These are phyloP conservation scores for Spirogloea muscicola DNA, from an alignment of 139 green algal genomes.

Conservation along the genomic window DNA sequence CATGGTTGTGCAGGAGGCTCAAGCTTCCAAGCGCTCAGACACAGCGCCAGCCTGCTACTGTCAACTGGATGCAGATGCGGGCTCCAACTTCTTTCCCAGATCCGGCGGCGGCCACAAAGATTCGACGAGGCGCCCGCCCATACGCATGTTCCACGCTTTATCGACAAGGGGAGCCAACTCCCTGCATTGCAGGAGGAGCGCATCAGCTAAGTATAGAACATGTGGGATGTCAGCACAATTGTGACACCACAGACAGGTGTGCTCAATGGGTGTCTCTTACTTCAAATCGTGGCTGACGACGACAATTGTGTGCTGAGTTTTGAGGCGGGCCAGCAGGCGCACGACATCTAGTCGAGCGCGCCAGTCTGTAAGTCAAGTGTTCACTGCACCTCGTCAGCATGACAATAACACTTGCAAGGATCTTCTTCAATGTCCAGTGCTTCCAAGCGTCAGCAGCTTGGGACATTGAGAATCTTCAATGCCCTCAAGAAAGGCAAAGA, in stretches of 20 bases:
- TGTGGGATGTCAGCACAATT: not conserved
- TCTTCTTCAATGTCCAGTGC: too few species aligned
- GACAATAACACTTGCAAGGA: too few species aligned
- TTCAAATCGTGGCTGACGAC: conserved; percentile 41
- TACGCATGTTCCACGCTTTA: conserved; percentile 33
- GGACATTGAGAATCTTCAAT: too few species aligned
- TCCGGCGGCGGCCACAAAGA: not conserved
- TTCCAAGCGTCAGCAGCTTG: too few species aligned
- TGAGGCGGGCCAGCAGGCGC: conserved; percentile 21
- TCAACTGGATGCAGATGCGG: too few species aligned
- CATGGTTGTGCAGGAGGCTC: too few species aligned
- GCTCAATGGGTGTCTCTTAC: not conserved
- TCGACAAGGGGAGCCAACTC: conserved; percentile 36
- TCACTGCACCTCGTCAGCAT: too few species aligned
- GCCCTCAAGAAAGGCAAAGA: too few species aligned
- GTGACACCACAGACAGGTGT: not conserved
- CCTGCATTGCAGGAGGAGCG: not conserved
- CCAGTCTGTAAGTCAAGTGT: too few species aligned
- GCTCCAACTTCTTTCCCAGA: not conserved
- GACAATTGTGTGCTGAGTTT: conserved; percentile 31
- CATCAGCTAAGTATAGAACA: not conserved
- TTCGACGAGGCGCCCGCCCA: conserved; percentile 14
- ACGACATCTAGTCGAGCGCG: conserved; percentile 26
- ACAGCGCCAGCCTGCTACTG: too few species aligned
- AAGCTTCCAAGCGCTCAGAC: too few species aligned